Percentiles rank a stretch among this genome's conserved stretches.
Evolutionary conservation across 1,284 basidiomycete species (phyloP).

Genomic region (Melampsora larici-populina): DNA sequence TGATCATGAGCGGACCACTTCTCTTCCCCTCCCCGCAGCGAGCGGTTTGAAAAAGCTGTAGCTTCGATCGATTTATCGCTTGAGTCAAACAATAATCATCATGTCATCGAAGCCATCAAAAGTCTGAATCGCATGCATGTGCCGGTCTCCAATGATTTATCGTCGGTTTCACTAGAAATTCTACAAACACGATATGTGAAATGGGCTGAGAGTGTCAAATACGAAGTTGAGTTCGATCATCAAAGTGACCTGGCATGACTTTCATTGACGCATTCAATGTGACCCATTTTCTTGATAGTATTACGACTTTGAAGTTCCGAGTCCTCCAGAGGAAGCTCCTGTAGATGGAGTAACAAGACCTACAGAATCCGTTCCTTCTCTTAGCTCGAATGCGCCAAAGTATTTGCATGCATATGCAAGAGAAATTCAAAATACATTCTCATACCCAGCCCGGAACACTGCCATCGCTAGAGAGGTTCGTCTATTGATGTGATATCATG

Average conservation of each 20-base stretch:
- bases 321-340: neutral
- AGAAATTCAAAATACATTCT: neutral
- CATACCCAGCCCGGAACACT: neutral
- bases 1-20: no score
- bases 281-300: neutral
- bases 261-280: no score
- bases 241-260: no score
- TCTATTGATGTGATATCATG: neutral
- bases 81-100: conserved; percentile 53
- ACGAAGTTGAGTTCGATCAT: neutral
- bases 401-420: neutral
- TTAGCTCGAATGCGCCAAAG: neutral
- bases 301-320: conserved; percentile 6
- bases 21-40: neutral
- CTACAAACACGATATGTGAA: neutral
- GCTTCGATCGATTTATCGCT: conserved; percentile 66
- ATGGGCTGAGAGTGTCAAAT: neutral
- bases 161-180: neutral
- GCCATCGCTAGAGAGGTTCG: neutral
- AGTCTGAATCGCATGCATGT: neutral
- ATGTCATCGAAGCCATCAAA: neutral
- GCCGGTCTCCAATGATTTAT: conserved; percentile 24
- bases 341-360: neutral
- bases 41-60: conserved; percentile 67
- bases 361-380: neutral